Base-by-base conservation (phyloP, 2,329 filamentous ascomycete genomes). In the Colletotrichum navitas region DNA sequence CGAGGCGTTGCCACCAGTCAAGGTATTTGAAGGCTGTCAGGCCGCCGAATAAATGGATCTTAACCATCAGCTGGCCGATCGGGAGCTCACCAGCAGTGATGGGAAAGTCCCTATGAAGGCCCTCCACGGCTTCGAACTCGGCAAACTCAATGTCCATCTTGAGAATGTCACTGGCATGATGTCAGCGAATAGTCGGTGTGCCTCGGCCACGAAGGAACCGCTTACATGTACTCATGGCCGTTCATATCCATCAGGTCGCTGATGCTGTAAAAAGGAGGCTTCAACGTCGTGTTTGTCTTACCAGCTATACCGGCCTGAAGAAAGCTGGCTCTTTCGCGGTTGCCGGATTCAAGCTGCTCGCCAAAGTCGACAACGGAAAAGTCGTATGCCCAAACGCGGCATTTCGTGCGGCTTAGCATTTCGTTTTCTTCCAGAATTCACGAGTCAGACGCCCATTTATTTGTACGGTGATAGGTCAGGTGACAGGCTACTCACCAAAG, bases 121-220 rank as follows among this genome's bases (percentile, higher is more conserved):
- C 74, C 49, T 75, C 75, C 62, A 81, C 69, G 12, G 79, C 74
- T 43, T 76, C 76, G 65, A 80, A 83, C 69, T 83, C 81, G 16
- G 75, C 72, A 5, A 78, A 79, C 63, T 83, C 81, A 54, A 83
- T 80, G 72, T 83, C 81, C 70, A 83, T 82, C 74, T 83, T 83
- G 47, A 83, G 65, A 26, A 83, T 78, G 72, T 83, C 82, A 62
- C 78, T 80, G 63, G 41, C 45, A 24, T 43, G 12, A 29, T 49
- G 63, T 73, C 55, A 75, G 68, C 54, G 5, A 5, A 18, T 16
- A 16, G 41, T 11, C 14, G 4, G 12, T 39, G 39, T 26, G 1
- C 18, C 10, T n/a, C 43, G 10, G 45, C 21, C 8, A 29, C 5
- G 1, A 29, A 32, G 12, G 18, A 49, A 11, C 8, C n/a, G 61